A percentile compares a stretch with the other conserved stretches of the same genome.
These are phyloP conservation scores for Thyridium curvatum DNA, from an alignment of 2,329 filamentous ascomycete genomes.

Conservation along the genomic window DNA sequence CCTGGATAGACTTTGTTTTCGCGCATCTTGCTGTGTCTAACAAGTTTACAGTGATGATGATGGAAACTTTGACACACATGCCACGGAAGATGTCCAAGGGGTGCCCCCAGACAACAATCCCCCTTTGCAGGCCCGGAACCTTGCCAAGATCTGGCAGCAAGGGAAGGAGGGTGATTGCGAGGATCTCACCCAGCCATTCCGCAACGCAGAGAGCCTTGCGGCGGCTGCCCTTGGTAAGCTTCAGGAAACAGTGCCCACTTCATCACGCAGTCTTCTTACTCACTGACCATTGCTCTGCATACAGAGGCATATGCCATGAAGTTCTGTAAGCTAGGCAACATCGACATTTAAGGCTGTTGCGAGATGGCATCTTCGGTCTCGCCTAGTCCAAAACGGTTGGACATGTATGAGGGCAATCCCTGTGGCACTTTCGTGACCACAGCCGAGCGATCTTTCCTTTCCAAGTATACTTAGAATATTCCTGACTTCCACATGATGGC, in stretches of 20 bases:
- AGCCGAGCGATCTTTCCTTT: too few species aligned
- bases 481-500: too few species aligned
- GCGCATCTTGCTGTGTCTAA: too few species aligned
- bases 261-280: not conserved
- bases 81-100: conserved; percentile 3
- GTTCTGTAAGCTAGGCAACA: conserved; percentile 1
- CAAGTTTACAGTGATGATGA: conserved; percentile 2
- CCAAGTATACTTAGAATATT: too few species aligned
- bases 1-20: too few species aligned
- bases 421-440: too few species aligned
- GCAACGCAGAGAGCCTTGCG: conserved; percentile 6
- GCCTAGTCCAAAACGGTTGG: too few species aligned
- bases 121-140: conserved; percentile 3
- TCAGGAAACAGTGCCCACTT: too few species aligned
- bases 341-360: not conserved
- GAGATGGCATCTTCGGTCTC: too few species aligned
- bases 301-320: conserved; percentile 1
- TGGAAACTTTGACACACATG: conserved; percentile 3
- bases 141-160: conserved; percentile 4
- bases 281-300: not conserved
- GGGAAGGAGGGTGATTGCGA: conserved; percentile 2
- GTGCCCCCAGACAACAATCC: conserved; percentile 4
- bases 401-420: too few species aligned
- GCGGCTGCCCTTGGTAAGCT: conserved; percentile 5
- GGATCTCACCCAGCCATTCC: conserved; percentile 4